phyloP scores from a whole-genome alignment of 2,329 filamentous ascomycete genomes.

The Colletotrichum tabaci region DNA sequence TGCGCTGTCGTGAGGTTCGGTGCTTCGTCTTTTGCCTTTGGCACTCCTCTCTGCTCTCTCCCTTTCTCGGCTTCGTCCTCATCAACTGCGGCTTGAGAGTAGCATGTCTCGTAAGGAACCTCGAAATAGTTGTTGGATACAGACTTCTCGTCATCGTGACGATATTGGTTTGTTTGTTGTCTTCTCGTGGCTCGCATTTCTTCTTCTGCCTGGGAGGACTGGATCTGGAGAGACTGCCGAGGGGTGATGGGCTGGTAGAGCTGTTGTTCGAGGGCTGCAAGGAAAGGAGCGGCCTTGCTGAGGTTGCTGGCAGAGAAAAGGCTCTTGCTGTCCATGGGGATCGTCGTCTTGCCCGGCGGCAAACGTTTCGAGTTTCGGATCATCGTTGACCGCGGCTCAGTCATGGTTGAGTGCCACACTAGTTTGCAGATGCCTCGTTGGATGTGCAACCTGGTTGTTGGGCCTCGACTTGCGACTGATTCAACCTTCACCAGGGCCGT shows the following conservation, averaged over 20 bases:
- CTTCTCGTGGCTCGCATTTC: not conserved
- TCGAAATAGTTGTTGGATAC: not conserved
- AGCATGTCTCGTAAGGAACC: conserved; percentile 1
- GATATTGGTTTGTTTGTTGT: not conserved
- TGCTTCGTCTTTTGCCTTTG: too few relatives aligned
- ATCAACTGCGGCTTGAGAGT: too few relatives aligned
- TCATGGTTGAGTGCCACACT: not conserved
- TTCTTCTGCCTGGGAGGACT: not conserved
- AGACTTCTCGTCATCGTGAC: not conserved
- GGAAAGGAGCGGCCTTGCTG: conserved; percentile 14
- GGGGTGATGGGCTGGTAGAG: conserved; percentile 13
- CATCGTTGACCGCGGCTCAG: not conserved
- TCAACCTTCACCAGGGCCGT: not conserved
- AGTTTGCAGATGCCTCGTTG: not conserved
- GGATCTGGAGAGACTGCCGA: not conserved
- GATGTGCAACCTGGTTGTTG: too few relatives aligned
- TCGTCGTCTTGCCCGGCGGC: not conserved
- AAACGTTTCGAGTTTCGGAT: not conserved
- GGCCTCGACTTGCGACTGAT: not conserved
- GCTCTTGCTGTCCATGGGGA: not conserved
- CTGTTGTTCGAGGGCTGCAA: conserved; percentile 15
- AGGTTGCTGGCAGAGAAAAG: not conserved
- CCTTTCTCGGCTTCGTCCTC: not conserved
- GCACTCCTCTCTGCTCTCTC: too few relatives aligned
- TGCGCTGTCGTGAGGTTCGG: not conserved